These are phyloP conservation scores for Eimeria praecox DNA, from an alignment of 169 alveolate genomes.

Conservation along the genomic window DNA sequence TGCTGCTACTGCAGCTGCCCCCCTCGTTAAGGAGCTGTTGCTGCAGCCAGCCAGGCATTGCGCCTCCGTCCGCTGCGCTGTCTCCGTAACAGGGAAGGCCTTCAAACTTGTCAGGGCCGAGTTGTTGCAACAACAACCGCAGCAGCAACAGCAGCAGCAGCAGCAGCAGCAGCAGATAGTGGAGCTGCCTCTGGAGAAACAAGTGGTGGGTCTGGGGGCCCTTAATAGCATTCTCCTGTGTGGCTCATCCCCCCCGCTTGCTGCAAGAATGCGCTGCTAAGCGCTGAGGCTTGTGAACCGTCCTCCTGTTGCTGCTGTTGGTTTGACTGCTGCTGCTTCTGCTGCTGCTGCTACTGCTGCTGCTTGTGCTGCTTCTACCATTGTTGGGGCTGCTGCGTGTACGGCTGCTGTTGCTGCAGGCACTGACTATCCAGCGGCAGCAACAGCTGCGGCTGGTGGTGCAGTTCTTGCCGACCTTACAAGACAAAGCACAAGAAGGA, in stretches of 20 bases:
- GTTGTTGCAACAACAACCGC: constrained; percentile 45
- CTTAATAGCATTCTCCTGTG: no score
- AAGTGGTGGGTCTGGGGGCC: neutral
- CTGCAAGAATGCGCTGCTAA: no score
- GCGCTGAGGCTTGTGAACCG: no score
- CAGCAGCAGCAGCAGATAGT: neutral
- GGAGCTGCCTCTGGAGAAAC: neutral
- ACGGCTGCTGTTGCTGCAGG: constrained; percentile 28
- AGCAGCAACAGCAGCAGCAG: constrained; percentile 20
- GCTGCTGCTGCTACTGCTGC: neutral
- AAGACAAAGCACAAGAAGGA: neutral
- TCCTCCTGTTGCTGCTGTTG: neutral
- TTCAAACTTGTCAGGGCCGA: constrained; percentile 31
- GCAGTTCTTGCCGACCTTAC: constrained; percentile 3
- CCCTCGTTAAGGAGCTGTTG: neutral
- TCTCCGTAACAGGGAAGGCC: neutral
- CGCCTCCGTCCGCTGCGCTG: constrained; percentile 33
- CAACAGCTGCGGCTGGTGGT: constrained; percentile 72
- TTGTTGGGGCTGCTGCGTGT: neutral
- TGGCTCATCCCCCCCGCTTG: no score
- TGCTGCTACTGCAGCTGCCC: neutral
- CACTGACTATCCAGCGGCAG: neutral
- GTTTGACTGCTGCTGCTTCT: no score
- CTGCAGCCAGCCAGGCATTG: constrained; percentile 57
- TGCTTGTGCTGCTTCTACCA: neutral